Evolutionary conservation across 805 yeast species (phyloP).

Genomic region (Zygotorulaspora florentina): DNA sequence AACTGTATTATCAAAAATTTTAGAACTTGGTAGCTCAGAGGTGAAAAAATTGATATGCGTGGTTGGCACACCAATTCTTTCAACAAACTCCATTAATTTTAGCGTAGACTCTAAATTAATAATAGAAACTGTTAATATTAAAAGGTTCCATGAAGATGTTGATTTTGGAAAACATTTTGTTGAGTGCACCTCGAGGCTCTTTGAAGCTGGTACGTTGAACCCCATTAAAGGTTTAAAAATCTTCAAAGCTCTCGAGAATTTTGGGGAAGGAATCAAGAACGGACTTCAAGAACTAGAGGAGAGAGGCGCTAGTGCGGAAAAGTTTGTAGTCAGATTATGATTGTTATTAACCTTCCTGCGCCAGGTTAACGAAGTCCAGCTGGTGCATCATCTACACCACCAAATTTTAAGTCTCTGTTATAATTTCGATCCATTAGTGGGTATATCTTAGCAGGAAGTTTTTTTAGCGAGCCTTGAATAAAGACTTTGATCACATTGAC

Average conservation of each 20-base stretch:
- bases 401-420: too few species aligned
- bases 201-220: slow-evolving; percentile 28
- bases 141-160: slow-evolving; percentile 43
- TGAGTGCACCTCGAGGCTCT: slow-evolving; percentile 32
- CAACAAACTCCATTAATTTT: slow-evolving; percentile 9
- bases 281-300: slow-evolving; percentile 40
- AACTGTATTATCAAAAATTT: slow-evolving; percentile 29
- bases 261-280: slow-evolving; percentile 30
- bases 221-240: slow-evolving; percentile 37
- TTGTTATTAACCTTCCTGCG: too few species aligned
- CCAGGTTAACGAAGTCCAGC: too few species aligned
- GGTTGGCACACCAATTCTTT: slow-evolving; percentile 34
- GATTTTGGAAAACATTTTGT: slow-evolving; percentile 38
- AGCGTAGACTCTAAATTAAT: slow-evolving; percentile 25
- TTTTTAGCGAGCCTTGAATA: too few species aligned
- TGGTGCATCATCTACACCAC: too few species aligned
- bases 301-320: slow-evolving; percentile 42
- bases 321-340: slow-evolving; percentile 35
- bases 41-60: slow-evolving; percentile 37
- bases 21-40: slow-evolving; percentile 19
- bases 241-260: slow-evolving; percentile 34
- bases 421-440: too few species aligned
- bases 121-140: slow-evolving; percentile 37
- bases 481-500: too few species aligned
- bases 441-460: too few species aligned